Base-by-base conservation (phyloP, 1,284 basidiomycete species). In the Malassezia sympodialis region DNA sequence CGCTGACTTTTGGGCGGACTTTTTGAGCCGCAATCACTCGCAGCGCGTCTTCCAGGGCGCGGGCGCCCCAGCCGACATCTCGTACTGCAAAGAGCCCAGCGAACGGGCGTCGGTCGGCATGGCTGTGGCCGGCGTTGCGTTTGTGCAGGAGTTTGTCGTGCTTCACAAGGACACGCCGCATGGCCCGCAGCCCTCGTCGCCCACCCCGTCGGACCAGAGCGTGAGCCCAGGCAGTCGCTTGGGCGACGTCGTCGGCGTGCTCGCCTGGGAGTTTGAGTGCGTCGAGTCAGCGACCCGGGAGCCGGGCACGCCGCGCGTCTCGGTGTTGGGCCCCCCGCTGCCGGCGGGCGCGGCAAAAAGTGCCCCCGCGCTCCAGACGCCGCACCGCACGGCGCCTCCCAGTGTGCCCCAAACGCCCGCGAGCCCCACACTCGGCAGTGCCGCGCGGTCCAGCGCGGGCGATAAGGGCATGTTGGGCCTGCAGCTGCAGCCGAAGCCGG, bases 71-170 rank as follows among this genome's bases (percentile, higher is more conserved):
- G 1, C 17, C 2, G 50, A 58, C 3, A 63, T 68, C 45, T 67
- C 68, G n/a, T 74, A 73, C 35, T 60, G 66, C 56, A 75, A 74
- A 53, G 67, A 67, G 59, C 66, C 63, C 12, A 65, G 68, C 32
- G 74, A 75, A 60, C 69, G 73, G 8, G 62, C 65, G 42, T 67
- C 67, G 1, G 63, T 76, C 14, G 66, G 66, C 8, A 67, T 75
- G 60, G 75, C 66, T 11, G 62, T 76, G 8, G 60, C 66, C 2
- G 68, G 68, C 32, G 63, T 76, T 42, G 72, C 75, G 17, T 68
- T 76, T 54, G 59, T 76, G 7, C 76, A 77, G 46, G 76, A 77
- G 59, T 66, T 76, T 57, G 68, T 76, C 47, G 67, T 76, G n/a
- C 65, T 65, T 1, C 51, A 55, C 24, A 66, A 70, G 8, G 62